Evolutionary conservation across 345 rosid species (phyloP).

Genomic region (Corymbia maculata): DNA sequence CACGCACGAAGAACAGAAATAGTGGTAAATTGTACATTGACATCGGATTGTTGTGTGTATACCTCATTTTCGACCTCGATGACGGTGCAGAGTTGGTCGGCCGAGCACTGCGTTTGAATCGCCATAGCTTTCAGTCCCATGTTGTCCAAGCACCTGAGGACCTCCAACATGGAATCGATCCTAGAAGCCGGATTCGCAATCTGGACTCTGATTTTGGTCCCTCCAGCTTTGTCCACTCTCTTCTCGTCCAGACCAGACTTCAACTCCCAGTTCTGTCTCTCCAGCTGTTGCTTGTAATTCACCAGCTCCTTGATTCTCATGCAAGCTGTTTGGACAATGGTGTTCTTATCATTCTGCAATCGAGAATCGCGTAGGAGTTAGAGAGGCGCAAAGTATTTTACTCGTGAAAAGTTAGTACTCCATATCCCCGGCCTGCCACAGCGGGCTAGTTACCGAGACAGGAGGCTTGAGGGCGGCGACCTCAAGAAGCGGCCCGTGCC

Average conservation of each 20-base stretch:
- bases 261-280: conserved; percentile 20
- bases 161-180: conserved; percentile 46
- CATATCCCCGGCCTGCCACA: background rate
- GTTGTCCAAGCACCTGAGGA: conserved; percentile 35
- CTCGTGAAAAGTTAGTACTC: background rate
- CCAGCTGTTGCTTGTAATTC: conserved; percentile 22
- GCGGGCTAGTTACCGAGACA: background rate
- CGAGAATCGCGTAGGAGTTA: background rate
- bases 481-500: background rate
- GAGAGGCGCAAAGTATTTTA: background rate
- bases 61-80: conserved; percentile 41
- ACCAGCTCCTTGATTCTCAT: conserved; percentile 30
- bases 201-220: conserved; percentile 24
- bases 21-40: background rate
- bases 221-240: background rate
- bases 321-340: conserved; percentile 34
- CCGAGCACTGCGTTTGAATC: conserved; percentile 26
- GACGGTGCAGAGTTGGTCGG: conserved; percentile 18
- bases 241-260: background rate
- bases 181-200: conserved; percentile 40
- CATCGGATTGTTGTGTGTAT: background rate
- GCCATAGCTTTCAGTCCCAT: conserved; percentile 17
- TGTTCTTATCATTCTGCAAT: conserved; percentile 49
- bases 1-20: background rate
- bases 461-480: background rate